Conservation (phyloP, 306 rosid species). For the Glycyrrhiza uralensis region DNA sequence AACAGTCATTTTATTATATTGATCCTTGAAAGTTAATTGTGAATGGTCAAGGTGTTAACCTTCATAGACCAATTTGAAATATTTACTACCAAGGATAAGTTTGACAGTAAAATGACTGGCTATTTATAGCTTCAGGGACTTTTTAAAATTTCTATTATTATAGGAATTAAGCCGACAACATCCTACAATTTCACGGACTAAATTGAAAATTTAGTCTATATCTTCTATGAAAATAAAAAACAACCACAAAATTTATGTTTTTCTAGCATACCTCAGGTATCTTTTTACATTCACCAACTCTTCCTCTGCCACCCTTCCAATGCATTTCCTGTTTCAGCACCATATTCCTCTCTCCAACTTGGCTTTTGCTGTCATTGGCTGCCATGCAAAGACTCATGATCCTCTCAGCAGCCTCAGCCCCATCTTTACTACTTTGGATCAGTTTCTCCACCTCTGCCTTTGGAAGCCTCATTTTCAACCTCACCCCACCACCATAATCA, state of each 20-base stretch:
- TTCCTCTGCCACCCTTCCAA: slow-evolving; percentile 25
- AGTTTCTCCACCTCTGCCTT: slow-evolving; percentile 69
- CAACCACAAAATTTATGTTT: not conserved
- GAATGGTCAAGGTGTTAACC: no score
- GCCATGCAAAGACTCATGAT: slow-evolving; percentile 60
- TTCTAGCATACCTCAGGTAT: slow-evolving; percentile 47
- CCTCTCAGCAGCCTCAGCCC: slow-evolving; percentile 69
- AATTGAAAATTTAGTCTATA: no score
- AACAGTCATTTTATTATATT: no score
- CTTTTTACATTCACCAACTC: slow-evolving; percentile 24
- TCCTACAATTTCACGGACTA: no score
- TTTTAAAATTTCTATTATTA: no score
- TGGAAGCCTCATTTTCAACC: slow-evolving; percentile 72
- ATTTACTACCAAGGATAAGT: no score
- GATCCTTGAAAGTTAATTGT: no score
- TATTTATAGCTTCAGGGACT: no score
- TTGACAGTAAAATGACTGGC: no score
- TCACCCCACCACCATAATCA: slow-evolving; percentile 30
- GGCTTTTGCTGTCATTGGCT: not conserved
- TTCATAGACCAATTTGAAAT: no score
- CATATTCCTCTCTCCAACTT: not conserved
- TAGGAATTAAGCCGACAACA: no score
- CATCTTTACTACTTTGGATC: slow-evolving; percentile 55
- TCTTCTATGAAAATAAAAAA: not conserved
- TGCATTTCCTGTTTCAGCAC: slow-evolving; percentile 20